Percentiles rank a stretch among this genome's conserved stretches.
phyloP scores from a whole-genome alignment of 306 rosid species.

The Cucurbita maxima region DNA sequence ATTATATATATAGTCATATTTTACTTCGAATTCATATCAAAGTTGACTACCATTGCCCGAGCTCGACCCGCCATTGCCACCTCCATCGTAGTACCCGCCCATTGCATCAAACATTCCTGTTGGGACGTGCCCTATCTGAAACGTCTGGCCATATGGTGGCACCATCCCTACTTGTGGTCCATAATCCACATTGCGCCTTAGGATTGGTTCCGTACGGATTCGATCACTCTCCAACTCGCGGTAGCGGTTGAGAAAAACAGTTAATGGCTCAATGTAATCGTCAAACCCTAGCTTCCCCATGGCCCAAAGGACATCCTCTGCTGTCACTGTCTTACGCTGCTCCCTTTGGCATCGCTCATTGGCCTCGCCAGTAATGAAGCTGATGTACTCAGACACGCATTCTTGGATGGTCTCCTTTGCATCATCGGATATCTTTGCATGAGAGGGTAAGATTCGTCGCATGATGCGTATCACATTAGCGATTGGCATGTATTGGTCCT shows the following conservation, averaged over 20 bases:
- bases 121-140: neutral
- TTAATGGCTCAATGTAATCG: slow-evolving; percentile 30
- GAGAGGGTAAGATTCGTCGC: slow-evolving; percentile 47
- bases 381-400: slow-evolving; percentile 61
- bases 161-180: slow-evolving; percentile 6
- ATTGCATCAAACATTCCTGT: slow-evolving; percentile 13
- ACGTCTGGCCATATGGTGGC: slow-evolving; percentile 13
- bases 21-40: neutral
- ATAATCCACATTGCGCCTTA: slow-evolving; percentile 11
- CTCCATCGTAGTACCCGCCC: slow-evolving; percentile 6
- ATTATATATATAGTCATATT: neutral
- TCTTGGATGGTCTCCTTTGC: slow-evolving; percentile 65
- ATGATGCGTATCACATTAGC: slow-evolving; percentile 65
- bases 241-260: slow-evolving; percentile 30
- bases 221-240: slow-evolving; percentile 33
- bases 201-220: neutral
- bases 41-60: neutral
- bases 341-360: slow-evolving; percentile 45
- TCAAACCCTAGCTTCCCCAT: slow-evolving; percentile 40
- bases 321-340: slow-evolving; percentile 31
- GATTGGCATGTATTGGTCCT: slow-evolving; percentile 65
- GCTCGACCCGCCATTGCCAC: neutral
- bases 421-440: slow-evolving; percentile 63
- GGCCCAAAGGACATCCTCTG: slow-evolving; percentile 37
- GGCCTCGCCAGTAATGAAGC: slow-evolving; percentile 68